Evolutionary conservation across 2,329 filamentous ascomycete genomes (phyloP).

Genomic region (Alternaria dauci): DNA sequence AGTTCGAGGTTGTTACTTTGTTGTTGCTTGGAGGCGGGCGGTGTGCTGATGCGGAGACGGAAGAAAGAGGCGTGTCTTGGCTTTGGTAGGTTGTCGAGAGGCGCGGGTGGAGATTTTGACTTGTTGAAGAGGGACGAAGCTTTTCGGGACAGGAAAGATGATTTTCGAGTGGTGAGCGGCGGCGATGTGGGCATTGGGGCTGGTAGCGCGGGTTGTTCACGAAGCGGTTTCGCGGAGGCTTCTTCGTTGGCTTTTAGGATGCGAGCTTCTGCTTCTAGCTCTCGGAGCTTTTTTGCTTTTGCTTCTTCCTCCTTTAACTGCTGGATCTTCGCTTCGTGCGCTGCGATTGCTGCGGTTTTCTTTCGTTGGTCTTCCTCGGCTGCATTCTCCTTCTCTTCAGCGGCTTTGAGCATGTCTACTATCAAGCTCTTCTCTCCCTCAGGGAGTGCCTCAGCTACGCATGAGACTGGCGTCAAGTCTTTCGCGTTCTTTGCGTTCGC

Average conservation of each 20-base stretch:
- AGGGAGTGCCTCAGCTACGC: constrained; percentile 20
- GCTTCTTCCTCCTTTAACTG: constrained; percentile 17
- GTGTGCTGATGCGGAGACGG: constrained; percentile 24
- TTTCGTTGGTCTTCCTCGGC: constrained; percentile 13
- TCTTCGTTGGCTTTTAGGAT: not conserved
- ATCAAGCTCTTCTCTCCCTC: constrained; percentile 33
- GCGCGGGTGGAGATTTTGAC: constrained; percentile 3
- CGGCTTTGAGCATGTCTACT: constrained; percentile 28
- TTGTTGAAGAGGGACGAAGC: constrained; percentile 18
- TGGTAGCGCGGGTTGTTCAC: constrained; percentile 5
- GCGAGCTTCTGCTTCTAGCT: constrained; percentile 5
- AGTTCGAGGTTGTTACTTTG: not conserved
- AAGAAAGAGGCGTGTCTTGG: constrained; percentile 26
- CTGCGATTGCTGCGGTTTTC: constrained; percentile 11
- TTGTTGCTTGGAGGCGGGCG: constrained; percentile 6
- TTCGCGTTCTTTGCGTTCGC: constrained; percentile 24
- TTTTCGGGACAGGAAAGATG: constrained; percentile 18
- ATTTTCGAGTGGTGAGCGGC: not conserved
- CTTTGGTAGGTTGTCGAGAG: constrained; percentile 5
- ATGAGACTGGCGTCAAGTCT: constrained; percentile 26
- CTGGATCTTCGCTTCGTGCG: constrained; percentile 15
- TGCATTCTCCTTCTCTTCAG: constrained; percentile 25
- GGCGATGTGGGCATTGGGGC: constrained; percentile 9
- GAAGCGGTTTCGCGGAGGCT: not conserved
- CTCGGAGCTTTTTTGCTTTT: constrained; percentile 1